Evolutionary conservation across 2,329 filamentous ascomycete species (phyloP).

Genomic region (Aspergillus caelatus): DNA sequence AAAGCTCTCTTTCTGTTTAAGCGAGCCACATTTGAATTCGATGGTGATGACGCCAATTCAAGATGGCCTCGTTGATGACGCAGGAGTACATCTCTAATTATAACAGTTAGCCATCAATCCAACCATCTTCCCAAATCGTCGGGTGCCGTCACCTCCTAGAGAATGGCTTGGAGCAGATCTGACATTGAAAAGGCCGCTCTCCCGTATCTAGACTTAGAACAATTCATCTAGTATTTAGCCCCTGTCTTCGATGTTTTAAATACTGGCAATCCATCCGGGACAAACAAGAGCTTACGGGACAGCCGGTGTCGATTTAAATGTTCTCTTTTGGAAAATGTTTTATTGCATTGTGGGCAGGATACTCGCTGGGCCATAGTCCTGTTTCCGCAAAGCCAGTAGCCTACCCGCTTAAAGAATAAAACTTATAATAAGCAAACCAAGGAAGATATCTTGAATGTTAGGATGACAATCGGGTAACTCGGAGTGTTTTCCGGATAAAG

Average conservation of each 20-base stretch:
- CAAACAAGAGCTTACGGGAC: background rate
- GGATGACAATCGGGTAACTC: background rate
- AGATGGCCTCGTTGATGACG: background rate
- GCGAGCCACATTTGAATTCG: background rate
- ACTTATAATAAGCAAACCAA: background rate
- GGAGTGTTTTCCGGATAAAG: background rate
- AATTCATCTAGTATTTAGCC: background rate
- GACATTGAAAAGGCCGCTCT: background rate
- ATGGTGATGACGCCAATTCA: background rate
- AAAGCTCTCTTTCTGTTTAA: background rate
- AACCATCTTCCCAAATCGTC: background rate
- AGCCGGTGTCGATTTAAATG: background rate
- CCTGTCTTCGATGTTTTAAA: background rate
- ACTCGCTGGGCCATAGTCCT: background rate
- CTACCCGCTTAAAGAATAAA: background rate
- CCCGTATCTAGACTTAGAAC: background rate
- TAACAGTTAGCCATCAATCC: background rate
- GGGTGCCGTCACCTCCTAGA: background rate
- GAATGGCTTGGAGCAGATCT: background rate
- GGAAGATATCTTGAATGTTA: background rate
- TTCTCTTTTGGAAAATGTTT: background rate
- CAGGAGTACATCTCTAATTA: background rate
- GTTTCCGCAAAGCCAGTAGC: background rate
- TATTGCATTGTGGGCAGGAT: slow-evolving; percentile 2
- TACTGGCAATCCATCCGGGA: background rate